Percentiles rank a stretch among this genome's conserved stretches.
Evolutionary conservation across 163 green algal species (phyloP).

Genomic region (Prototheca wickerhamii): DNA sequence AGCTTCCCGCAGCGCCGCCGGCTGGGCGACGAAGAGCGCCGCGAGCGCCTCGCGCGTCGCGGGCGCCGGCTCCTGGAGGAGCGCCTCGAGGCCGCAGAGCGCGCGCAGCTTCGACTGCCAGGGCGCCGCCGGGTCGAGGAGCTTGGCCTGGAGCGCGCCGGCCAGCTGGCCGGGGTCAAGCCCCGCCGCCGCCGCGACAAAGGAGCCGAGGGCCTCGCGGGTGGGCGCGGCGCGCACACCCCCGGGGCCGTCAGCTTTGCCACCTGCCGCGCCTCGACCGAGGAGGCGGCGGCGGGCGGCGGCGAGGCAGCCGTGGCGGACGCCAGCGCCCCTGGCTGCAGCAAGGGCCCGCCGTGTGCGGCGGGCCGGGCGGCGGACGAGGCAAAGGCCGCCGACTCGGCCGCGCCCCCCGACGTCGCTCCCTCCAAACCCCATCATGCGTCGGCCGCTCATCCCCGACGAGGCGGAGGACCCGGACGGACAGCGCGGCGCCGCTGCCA

Average conservation of each 20-base stretch:
- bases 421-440: too few relatives aligned
- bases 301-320: neutral
- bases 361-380: neutral
- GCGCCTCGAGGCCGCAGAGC: slow-evolving; percentile 62
- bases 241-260: slow-evolving; percentile 4
- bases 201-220: slow-evolving; percentile 60
- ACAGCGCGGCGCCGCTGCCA: slow-evolving; percentile 16
- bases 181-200: slow-evolving; percentile 52
- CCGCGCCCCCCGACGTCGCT: neutral
- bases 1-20: slow-evolving; percentile 29
- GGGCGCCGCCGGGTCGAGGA: slow-evolving; percentile 23
- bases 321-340: too few relatives aligned
- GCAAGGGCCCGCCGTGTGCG: neutral
- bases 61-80: slow-evolving; percentile 46
- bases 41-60: slow-evolving; percentile 55
- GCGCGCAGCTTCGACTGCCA: slow-evolving; percentile 68
- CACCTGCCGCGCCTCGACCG: neutral
- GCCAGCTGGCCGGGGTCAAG: slow-evolving; percentile 60
- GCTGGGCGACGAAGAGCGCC: slow-evolving; percentile 61
- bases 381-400: neutral
- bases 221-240: slow-evolving; percentile 56
- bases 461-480: neutral
- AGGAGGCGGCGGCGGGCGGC: neutral
- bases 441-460: slow-evolving; percentile 27
- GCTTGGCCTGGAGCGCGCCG: slow-evolving; percentile 54